phyloP scores from a whole-genome alignment of 441 rosid genomes.

The Geranium incanum region DNA sequence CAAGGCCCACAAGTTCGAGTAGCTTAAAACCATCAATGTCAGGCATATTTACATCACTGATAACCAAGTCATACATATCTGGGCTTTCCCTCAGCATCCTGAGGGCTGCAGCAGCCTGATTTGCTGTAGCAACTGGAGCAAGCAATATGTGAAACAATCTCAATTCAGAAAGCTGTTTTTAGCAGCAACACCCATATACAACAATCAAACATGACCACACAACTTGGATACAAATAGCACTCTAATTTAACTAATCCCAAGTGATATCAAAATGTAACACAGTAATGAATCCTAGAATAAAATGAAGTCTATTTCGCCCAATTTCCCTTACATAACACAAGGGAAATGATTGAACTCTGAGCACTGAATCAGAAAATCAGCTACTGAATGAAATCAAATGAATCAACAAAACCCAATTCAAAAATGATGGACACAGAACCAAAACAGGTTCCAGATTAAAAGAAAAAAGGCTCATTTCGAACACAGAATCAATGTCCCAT shows the following conservation, averaged over 20 bases:
- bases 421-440: constrained; percentile 8
- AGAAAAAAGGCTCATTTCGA: not conserved
- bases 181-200: not conserved
- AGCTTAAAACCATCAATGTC: constrained; percentile 96
- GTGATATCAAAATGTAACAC: constrained; percentile 4
- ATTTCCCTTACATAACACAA: not conserved
- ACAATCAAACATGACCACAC: constrained; percentile 15
- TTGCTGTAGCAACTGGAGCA: constrained; percentile 67
- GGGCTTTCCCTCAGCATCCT: constrained; percentile 69
- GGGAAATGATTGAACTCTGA: constrained; percentile 10
- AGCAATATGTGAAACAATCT: not conserved
- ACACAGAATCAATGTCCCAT: not conserved
- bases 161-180: not conserved
- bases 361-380: not conserved
- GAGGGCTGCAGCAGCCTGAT: constrained; percentile 64
- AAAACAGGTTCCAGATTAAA: not conserved
- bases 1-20: constrained; percentile 89
- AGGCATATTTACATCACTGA: constrained; percentile 98
- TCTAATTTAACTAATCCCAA: constrained; percentile 1
- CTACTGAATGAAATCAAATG: not conserved
- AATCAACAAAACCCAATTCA: not conserved
- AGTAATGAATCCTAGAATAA: not conserved
- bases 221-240: constrained; percentile 17
- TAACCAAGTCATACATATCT: constrained; percentile 62
- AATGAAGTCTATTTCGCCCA: not conserved